Conservation (phyloP, 1,139 yeast species). For the Scheffersomyces parashehatae region DNA sequence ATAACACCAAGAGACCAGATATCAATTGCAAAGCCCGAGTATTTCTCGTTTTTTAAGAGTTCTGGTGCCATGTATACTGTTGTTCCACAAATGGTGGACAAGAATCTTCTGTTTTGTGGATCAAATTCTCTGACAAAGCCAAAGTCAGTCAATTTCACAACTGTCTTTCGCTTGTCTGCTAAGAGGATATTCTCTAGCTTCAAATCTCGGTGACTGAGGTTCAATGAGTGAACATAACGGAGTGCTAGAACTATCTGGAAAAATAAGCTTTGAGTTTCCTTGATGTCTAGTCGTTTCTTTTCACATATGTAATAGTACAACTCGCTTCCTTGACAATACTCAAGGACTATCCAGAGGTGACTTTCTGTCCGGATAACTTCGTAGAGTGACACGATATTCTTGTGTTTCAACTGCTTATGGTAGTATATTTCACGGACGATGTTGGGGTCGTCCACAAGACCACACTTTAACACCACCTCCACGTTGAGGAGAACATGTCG, state of each 20-base stretch:
- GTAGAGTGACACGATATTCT: conserved; percentile 79
- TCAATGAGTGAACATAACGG: conserved; percentile 76
- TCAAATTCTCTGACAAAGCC: conserved; percentile 85
- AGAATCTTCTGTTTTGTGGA: conserved; percentile 50
- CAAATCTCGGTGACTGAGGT: conserved; percentile 87
- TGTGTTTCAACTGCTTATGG: conserved; percentile 80
- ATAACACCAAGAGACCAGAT: conserved; percentile 94
- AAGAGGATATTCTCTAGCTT: conserved; percentile 82
- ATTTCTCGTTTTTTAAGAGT: conserved; percentile 62
- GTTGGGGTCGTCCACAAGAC: conserved; percentile 80
- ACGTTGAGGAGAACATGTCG: conserved; percentile 69
- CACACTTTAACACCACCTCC: conserved; percentile 84
- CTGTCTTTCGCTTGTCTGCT: conserved; percentile 58
- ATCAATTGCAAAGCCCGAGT: conserved; percentile 82
- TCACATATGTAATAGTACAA: conserved; percentile 71
- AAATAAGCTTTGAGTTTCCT: conserved; percentile 62
- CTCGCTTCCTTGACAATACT: conserved; percentile 90
- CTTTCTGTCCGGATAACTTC: conserved; percentile 83
- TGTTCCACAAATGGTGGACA: conserved; percentile 92
- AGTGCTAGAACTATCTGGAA: conserved; percentile 83
- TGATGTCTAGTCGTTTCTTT: conserved; percentile 51
- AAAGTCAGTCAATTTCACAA: conserved; percentile 81
- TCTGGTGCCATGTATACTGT: conserved; percentile 98
- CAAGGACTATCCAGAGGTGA: conserved; percentile 83
- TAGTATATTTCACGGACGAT: conserved; percentile 91